Evolutionary conservation across 495 filamentous ascomycete species (phyloP), one percentile per base, ranked within the genome.

Genomic region (Rhypophila decipiens): DNA sequence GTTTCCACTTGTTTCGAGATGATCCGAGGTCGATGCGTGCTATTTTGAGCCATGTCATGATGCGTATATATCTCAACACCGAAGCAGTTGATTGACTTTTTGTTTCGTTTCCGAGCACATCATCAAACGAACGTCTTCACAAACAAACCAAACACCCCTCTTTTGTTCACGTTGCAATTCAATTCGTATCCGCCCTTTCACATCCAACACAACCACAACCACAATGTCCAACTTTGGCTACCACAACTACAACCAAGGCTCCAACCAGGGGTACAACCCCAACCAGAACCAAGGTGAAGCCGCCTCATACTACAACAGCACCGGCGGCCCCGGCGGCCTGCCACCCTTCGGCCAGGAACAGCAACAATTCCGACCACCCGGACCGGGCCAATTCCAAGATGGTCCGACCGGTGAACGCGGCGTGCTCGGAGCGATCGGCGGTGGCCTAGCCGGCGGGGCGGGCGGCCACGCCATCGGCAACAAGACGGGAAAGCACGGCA

Each of bases 391-490:
- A n/a, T n/a, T n/a, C n/a, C n/a, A n/a, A n/a, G 50, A 57, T 17
- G 49, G 49, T 10, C 45, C 24, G n/a, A 55, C 53, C 9, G 65
- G 63, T 8, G 65, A 68, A 11, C 65, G 65, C 20, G 65, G 65
- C 21, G 23, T 66, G 15, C 51, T 65, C 44, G 65, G 65, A 13
- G 63, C 57, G 0, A 39, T 68, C 11, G 59, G 51, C 3, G 65
- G 65, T 7, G 65, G 59, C 27, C 42, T 60, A 1, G 65, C 58
- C 29, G 65, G 65, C 4, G 65, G 53, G 0, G 54, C 61, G 8
- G 63, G 65, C 15, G 65, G 65, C 13, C 51, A 66, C 44, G 62
- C 62, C 41, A 47, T 68, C 33, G 63, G 65, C 37, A 53, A 50
- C 42, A 65, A 63, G 39, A 55, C 58, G 10, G 59, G 59, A 23